Percentiles rank a stretch among this genome's conserved stretches.
Conservation (phyloP, 345 rosid species). For the Jatropha curcas region DNA sequence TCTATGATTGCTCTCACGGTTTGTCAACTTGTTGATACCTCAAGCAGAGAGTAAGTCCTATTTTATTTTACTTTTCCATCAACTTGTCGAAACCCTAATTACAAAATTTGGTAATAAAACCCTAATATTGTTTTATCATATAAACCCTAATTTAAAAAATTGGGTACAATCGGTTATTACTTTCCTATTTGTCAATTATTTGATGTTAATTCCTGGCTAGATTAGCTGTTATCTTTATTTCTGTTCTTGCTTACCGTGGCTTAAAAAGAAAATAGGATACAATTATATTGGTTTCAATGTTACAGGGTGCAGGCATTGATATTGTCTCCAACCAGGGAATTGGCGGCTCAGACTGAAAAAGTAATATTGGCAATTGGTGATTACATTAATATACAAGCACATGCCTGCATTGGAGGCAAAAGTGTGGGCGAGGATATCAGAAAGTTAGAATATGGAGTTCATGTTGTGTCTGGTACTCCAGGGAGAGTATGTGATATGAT, state of each 20-base stretch:
- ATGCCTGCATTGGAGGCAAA: constrained; percentile 90
- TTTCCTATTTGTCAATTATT: no score
- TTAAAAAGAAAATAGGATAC: no score
- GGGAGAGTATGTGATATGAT: constrained; percentile 99
- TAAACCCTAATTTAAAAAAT: constrained; percentile 4
- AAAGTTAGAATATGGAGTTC: constrained; percentile 65
- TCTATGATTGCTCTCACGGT: constrained; percentile 96
- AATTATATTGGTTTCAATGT: background rate
- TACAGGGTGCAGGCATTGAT: constrained; percentile 92
- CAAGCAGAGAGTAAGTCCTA: constrained; percentile 64
- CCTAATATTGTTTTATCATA: background rate
- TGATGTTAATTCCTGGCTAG: no score
- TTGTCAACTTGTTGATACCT: constrained; percentile 76
- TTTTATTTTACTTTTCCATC: background rate
- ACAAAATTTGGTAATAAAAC: background rate
- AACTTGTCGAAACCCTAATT: constrained; percentile 28
- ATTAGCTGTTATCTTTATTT: no score
- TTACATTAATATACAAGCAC: constrained; percentile 73
- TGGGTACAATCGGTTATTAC: no score
- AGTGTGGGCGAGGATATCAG: constrained; percentile 97
- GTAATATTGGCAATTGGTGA: constrained; percentile 76
- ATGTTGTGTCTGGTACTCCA: constrained; percentile 93
- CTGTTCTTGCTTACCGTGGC: no score
- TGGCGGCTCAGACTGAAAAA: constrained; percentile 89
- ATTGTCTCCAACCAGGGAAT: constrained; percentile 91